A percentile compares a stretch with the other conserved stretches of the same genome.
These are phyloP conservation scores for Aspergillus terreus DNA, from an alignment of 2,329 filamentous ascomycete genomes.

Conservation along the genomic window DNA sequence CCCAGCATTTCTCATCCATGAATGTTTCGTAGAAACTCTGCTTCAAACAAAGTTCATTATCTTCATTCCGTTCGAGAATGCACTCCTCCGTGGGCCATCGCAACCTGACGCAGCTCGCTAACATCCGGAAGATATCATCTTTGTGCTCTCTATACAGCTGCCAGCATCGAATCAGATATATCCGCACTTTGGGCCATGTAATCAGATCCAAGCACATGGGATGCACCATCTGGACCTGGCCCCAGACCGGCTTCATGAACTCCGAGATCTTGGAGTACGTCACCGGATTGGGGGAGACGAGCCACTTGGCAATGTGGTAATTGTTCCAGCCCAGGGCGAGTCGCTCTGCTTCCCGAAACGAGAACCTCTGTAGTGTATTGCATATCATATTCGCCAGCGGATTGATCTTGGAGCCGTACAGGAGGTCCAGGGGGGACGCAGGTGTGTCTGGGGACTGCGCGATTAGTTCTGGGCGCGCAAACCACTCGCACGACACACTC, in stretches of 20 bases:
- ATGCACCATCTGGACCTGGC: slow-evolving; percentile 19
- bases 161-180: slow-evolving; percentile 23
- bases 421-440: slow-evolving; percentile 22
- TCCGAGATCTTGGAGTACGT: slow-evolving; percentile 16
- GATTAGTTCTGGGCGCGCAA: slow-evolving; percentile 18
- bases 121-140: neutral
- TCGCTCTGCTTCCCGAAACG: slow-evolving; percentile 23
- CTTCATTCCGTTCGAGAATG: slow-evolving; percentile 19
- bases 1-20: slow-evolving; percentile 21
- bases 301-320: slow-evolving; percentile 23
- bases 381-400: slow-evolving; percentile 23
- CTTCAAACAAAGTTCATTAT: slow-evolving; percentile 17
- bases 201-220: slow-evolving; percentile 18
- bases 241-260: slow-evolving; percentile 16
- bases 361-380: slow-evolving; percentile 13
- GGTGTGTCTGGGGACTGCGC: slow-evolving; percentile 14
- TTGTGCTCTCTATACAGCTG: slow-evolving; percentile 10
- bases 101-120: slow-evolving; percentile 18
- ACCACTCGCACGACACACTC: slow-evolving; percentile 11
- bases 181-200: slow-evolving; percentile 20
- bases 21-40: slow-evolving; percentile 17
- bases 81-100: slow-evolving; percentile 24
- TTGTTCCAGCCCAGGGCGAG: slow-evolving; percentile 18
- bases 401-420: slow-evolving; percentile 25
- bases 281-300: slow-evolving; percentile 16